Base-by-base conservation (phyloP, 805 yeast genomes). In the Candida dajiaensis region DNA sequence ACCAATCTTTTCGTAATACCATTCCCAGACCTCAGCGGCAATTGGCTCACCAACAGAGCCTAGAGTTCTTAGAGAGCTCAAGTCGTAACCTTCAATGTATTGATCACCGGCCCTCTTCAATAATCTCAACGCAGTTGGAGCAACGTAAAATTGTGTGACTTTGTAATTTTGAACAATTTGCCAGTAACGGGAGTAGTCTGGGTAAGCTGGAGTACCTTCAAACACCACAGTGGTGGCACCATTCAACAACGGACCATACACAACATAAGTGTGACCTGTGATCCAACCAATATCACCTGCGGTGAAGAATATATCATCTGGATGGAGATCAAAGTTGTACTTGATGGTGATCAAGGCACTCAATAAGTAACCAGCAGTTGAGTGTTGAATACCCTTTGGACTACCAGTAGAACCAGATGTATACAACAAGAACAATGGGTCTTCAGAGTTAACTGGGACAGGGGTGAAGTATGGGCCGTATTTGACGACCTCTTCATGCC, bases 211-310 rank as follows among this genome's bases (percentile, higher is more conserved):
- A 13, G 95, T 86, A 54, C 92, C 90, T 71, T 86, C 95, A 62
- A 84, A 86, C 31, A 86, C 85, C 40, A 86, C 76, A 19, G 94
- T 80, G 28, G 95, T 81, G 47, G 85, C 81, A 63, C 95, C 95
- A 56, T 77, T 73, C 26, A 77, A 65, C 62, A 86, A 72, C 35
- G 95, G 95, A 47, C 95, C 95, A 63, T 86, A 86, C 42, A 85
- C 78, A 18, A 81, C 89, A 59, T 86, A 86, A 11, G 94, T 76
- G 68, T 86, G 95, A 48, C 95, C 95, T 7, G 95, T 86, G 59
- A 86, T 84, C 95, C 95, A 86, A 59, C 95, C 95, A 45, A 86
- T 84, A 68, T 86, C 95, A 63, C 94, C 95, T 26, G 95, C 94
- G 16, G 94, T 85, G 74, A 86, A 86, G 47, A 86, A 72, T 13